Conservation (phyloP, 2,329 filamentous ascomycete genomes). For the Nigrospora oryzae region DNA sequence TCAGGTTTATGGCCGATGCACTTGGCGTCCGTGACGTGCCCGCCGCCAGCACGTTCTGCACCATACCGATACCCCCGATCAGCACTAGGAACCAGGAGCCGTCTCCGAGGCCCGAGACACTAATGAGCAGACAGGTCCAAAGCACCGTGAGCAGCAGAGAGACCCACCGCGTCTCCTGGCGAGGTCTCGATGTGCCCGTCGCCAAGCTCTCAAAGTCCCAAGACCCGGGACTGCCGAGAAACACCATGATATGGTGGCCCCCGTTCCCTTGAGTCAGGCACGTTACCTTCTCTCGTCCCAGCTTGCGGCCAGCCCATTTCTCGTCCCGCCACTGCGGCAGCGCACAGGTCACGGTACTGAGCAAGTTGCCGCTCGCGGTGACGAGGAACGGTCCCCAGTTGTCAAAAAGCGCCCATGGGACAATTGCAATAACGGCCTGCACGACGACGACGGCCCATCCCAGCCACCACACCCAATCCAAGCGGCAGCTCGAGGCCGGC, state of each 20-base stretch:
- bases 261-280: slow-evolving; percentile 10
- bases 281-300: slow-evolving; percentile 3
- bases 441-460: no score
- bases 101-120: slow-evolving; percentile 3
- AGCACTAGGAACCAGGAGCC: slow-evolving; percentile 7
- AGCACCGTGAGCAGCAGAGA: slow-evolving; percentile 4
- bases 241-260: slow-evolving; percentile 4
- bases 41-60: slow-evolving; percentile 8
- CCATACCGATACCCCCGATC: slow-evolving; percentile 8
- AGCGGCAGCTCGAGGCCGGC: background rate
- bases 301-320: no score
- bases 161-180: slow-evolving; percentile 5
- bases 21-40: slow-evolving; percentile 3
- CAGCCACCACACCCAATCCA: no score
- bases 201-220: slow-evolving; percentile 8
- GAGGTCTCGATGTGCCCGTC: background rate
- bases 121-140: slow-evolving; percentile 6
- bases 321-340: no score
- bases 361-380: no score
- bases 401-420: no score
- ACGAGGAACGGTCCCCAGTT: no score
- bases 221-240: slow-evolving; percentile 1
- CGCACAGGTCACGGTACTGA: no score
- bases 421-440: no score
- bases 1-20: slow-evolving; percentile 1